Conservation (phyloP, 202 grass and related monocot genomes). For the Panicum virgatum region DNA sequence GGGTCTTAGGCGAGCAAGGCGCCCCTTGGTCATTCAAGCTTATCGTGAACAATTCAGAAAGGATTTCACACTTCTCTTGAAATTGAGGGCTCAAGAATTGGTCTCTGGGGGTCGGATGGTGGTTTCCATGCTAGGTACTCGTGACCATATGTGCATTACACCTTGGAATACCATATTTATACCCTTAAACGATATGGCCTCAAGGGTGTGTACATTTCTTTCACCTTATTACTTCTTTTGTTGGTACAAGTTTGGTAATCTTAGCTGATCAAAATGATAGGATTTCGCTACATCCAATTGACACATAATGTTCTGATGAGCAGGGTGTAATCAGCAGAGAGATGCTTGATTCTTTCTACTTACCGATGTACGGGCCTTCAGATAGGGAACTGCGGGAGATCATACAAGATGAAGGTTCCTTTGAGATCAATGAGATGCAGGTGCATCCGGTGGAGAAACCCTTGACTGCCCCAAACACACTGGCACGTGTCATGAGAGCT, state of each 20-base stretch:
- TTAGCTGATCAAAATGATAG: neutral
- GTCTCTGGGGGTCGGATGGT: neutral
- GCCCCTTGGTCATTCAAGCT: neutral
- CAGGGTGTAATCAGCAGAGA: neutral
- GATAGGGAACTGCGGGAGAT: neutral
- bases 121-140: neutral
- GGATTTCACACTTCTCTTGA: constrained; percentile 32
- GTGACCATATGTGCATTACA: too few relatives aligned
- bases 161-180: neutral
- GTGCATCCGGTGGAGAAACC: neutral
- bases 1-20: constrained; percentile 2
- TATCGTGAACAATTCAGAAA: constrained; percentile 31
- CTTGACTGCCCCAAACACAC: neutral
- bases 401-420: neutral
- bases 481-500: neutral
- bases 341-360: neutral
- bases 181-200: neutral
- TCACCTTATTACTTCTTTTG: neutral
- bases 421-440: neutral
- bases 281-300: neutral
- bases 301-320: neutral
- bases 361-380: neutral
- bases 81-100: constrained; percentile 29
- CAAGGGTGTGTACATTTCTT: neutral
- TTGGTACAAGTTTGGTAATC: neutral